These are phyloP conservation scores for Nicotiana obtusifolia DNA, from an alignment of 257 asterid genomes.

Conservation along the genomic window DNA sequence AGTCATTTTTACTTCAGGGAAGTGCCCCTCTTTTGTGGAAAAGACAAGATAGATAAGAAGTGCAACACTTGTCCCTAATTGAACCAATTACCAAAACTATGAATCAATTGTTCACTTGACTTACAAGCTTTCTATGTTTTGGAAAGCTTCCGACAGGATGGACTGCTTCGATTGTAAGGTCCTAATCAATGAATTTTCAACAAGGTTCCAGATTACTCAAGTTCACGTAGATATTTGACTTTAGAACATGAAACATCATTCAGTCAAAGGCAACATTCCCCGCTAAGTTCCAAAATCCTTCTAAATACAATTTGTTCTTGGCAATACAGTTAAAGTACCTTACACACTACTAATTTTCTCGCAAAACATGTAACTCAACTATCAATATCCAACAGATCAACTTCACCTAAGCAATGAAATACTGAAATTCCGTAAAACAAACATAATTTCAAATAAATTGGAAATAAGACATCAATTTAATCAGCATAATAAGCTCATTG, in stretches of 20 bases:
- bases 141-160: background rate
- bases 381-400: background rate
- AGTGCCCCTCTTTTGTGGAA: background rate
- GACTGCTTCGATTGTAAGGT: background rate
- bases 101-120: background rate
- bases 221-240: background rate
- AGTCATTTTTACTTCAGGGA: background rate
- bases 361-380: background rate
- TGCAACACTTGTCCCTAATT: background rate
- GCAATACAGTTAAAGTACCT: background rate
- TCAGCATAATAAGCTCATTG: too few species aligned
- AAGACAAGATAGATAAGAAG: background rate
- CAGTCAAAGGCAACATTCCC: background rate
- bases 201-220: background rate
- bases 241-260: background rate
- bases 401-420: background rate
- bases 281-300: background rate
- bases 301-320: background rate
- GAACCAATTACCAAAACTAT: background rate
- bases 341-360: background rate
- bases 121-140: background rate
- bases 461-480: background rate
- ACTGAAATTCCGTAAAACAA: background rate
- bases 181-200: background rate
- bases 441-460: background rate